These are phyloP conservation scores for Penicilliopsis zonata DNA, from an alignment of 495 filamentous ascomycete species.

Conservation along the genomic window DNA sequence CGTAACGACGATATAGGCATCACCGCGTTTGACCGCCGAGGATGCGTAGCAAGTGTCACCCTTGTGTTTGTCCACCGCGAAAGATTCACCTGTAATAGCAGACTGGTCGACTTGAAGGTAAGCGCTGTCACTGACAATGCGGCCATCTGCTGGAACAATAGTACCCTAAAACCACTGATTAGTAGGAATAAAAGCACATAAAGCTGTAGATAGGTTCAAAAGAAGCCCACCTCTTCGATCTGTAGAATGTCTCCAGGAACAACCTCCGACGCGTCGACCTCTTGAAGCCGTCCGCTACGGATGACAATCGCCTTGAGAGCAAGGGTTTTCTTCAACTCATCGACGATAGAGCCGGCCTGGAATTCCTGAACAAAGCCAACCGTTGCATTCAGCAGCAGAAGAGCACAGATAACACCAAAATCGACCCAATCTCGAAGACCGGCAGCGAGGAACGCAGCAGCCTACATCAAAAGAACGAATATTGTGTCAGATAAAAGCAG, in stretches of 20 bases:
- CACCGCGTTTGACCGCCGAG: conserved; percentile 80
- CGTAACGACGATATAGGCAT: conserved; percentile 69
- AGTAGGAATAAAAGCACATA: conserved; percentile 2
- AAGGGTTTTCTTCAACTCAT: conserved; percentile 83
- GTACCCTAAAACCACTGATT: conserved; percentile 41
- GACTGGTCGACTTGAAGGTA: conserved; percentile 90
- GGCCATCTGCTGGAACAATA: conserved; percentile 82
- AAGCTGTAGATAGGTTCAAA: neutral
- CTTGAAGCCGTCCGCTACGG: conserved; percentile 58
- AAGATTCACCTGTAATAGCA: conserved; percentile 82
- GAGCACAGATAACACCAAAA: conserved; percentile 64
- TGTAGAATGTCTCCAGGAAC: conserved; percentile 86
- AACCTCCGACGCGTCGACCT: conserved; percentile 66
- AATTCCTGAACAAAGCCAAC: conserved; percentile 86
- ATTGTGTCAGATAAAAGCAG: no score
- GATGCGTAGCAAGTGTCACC: conserved; percentile 72
- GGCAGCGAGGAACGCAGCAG: conserved; percentile 62
- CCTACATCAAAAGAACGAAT: conserved; percentile 32
- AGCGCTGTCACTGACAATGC: conserved; percentile 64
- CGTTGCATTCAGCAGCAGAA: conserved; percentile 66
- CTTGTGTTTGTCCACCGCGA: conserved; percentile 79
- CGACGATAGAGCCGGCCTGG: conserved; percentile 83
- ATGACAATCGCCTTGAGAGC: conserved; percentile 77
- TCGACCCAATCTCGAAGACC: conserved; percentile 70
- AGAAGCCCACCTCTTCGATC: conserved; percentile 55